Base-by-base conservation (phyloP, 148 eudicot genomes). In the Rhododendron griersonianum region DNA sequence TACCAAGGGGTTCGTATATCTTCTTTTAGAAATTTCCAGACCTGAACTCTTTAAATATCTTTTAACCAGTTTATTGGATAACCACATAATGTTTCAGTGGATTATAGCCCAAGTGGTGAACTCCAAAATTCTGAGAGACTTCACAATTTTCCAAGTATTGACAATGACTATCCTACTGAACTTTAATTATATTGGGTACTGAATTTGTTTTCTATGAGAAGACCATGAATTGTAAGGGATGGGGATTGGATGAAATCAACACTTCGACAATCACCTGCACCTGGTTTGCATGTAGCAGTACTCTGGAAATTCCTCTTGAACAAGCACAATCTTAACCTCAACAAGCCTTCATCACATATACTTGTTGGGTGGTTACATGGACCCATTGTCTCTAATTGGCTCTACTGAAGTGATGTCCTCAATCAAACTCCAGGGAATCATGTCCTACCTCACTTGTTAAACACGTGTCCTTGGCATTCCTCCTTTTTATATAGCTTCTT, bases 1-100 rank as follows among this genome's bases (percentile, higher is more conserved):
- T 94, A 91, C 57, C 69, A 41, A 55, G 69, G n/a, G 37, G 51
- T 67, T 16, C 13, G 7, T 53, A 4, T n/a, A 84, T 81, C 28
- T 39, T 41, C 9, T 77, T 86, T 87, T 73, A 10, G 28, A 76
- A 37, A 23, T 81, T 81, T 83, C 25, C 11, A 10, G 57, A 47
- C 33, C 8, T 7, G 3, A 44, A 78, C 81, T 79, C 30, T 79
- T 50, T 47, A 79, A 18, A 82, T 67, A 21, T 28, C 37, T 81
- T 47, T 69, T 30, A 53, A 28, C 35, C 18, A 47, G 35, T 48
- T 47, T 25, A 23, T 8, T 28, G 81, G 37, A 44, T 44, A 79
- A 48, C 76, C 76, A 11, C 16, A 10, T 67, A 71, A 33, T 14
- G 39, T 71, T 11, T 69, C 7, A 14, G 35, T 15, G 41, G 18